Evolutionary conservation across 495 filamentous ascomycete genomes (phyloP), one percentile per base, ranked within the genome.

Genomic region (Astrothelium subdiscretum): DNA sequence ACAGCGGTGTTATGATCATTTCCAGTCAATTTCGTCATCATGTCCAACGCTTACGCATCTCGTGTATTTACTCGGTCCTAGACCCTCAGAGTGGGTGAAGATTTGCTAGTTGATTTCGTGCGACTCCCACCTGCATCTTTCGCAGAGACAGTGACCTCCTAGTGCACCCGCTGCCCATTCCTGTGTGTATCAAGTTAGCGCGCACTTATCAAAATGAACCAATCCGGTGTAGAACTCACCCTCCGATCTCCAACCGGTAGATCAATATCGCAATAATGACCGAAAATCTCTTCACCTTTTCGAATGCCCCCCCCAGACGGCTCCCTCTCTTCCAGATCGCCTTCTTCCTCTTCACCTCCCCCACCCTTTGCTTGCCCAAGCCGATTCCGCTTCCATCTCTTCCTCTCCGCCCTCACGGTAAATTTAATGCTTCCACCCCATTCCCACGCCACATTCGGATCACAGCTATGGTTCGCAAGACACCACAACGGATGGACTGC

Each of bases 381-480:
- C 15, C 62, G 31, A 22, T 31, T 69, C 59, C 72, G 72, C 66
- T 68, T 73, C 76, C 77, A 85, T 62, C 69, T 74, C 52, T 78
- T 78, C 51, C 75, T 74, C 63, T 83, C 76, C 12, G 66, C 67
- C 27, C 81, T 67, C 3, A 75, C 80, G 48, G 74, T 70, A 68
- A 96, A 87, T 12, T 83, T 83, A 73, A 96, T 95, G 62, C 83
- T 85, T 0, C 89, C 91, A 24, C 87, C 87, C 87, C 92, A 97
- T 68, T 95, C 90, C 94, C 94, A 98, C 1, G 80, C 77, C 54
- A 97, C 90, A 74, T 95, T 96, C 12, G 94, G 94, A 71, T 95
- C 84, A 73, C 94, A 98, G 63, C 87, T 87, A 73, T 98, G 95
- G 64, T 98, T 98, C 15, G 92, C 92, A 40, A 90, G 72, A 72